Evolutionary conservation across 768 basidiomycete species (phyloP).

Genomic region (Fomitopsis pulvina): DNA sequence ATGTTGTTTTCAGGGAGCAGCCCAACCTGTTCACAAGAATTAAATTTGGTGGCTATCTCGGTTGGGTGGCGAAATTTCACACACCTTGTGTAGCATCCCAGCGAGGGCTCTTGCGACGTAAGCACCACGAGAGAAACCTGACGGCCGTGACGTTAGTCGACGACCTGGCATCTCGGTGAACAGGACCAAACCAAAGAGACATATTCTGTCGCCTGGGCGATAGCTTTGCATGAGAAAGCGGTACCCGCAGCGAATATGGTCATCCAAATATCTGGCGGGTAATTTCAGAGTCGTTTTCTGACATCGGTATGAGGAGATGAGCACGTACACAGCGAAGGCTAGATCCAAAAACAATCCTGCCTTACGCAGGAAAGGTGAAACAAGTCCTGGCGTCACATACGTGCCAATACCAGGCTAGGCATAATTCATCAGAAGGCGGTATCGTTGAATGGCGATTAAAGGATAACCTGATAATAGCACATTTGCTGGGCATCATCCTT

Average conservation of each 20-base stretch:
- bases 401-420: constrained; percentile 41
- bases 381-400: constrained; percentile 55
- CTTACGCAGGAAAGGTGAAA: constrained; percentile 54
- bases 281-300: neutral
- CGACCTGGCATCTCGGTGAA: neutral
- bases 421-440: neutral
- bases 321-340: constrained; percentile 62
- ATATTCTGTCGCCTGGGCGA: constrained; percentile 64
- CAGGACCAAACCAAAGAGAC: constrained; percentile 52
- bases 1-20: constrained; percentile 61
- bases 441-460: neutral
- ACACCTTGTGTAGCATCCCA: constrained; percentile 71
- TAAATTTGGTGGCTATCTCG: neutral
- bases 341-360: constrained; percentile 55
- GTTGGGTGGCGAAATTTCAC: too few species aligned
- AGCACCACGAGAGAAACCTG: constrained; percentile 73
- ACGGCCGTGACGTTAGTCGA: constrained; percentile 10
- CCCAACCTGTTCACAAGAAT: constrained; percentile 44
- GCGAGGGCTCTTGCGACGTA: constrained; percentile 68
- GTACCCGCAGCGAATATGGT: constrained; percentile 72
- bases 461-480: constrained; percentile 62
- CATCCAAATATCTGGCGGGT: constrained; percentile 52
- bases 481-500: constrained; percentile 45
- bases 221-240: constrained; percentile 77
- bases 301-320: too few species aligned